Base-by-base conservation (phyloP, 2,329 filamentous ascomycete species). In the Fusarium hainanense region DNA sequence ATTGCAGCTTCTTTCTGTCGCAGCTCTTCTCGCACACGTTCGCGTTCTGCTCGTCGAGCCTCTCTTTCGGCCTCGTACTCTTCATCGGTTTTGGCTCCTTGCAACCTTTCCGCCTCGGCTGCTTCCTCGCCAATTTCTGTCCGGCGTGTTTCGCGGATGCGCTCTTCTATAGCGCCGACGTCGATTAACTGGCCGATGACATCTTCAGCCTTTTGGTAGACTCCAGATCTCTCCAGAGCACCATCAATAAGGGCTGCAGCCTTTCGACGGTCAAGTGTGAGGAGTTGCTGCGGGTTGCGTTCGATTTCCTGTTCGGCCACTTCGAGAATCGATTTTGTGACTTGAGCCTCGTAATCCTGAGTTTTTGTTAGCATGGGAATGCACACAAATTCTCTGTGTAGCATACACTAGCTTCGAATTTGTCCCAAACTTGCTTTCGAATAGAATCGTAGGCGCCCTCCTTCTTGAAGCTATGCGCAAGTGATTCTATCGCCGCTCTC, bases 381-480 rank as follows among this genome's bases (percentile, higher is more conserved):
- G 59, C 86, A 61, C 14, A 32, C 12, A 13, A 7, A 13, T 23
- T 14, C n/a, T 20, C 30, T 20, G 12, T 18, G 11, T 43, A n/a
- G 55, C 69, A 18, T 85, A 93, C 91, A 71, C 89, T 90, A 30
- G 87, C 86, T 75, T 90, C 88, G 71, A 93, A 93, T 61, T 92
- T 89, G 47, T 92, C 88, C 87, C 92, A 93, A 13, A 93, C 85
- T 73, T 92, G 87, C 77, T 93, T 94, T 66, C 92, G 89, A 68
- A 94, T 87, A 16, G 86, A 83, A 79, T 96, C 93, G 76, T 94
- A 96, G 60, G 92, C 91, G 65, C 93, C 93, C 79, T 93, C 93
- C 82, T 94, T 95, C 81, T 94, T 94, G 82, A 94, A 95, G 13
- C 87, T 90, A 76, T 93, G 90, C n/a, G 92, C 88, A 23, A 95